A percentile compares a stretch with the other conserved stretches of the same genome.
phyloP scores from a whole-genome alignment of 306 rosid genomes.

The Medicago lupulina region DNA sequence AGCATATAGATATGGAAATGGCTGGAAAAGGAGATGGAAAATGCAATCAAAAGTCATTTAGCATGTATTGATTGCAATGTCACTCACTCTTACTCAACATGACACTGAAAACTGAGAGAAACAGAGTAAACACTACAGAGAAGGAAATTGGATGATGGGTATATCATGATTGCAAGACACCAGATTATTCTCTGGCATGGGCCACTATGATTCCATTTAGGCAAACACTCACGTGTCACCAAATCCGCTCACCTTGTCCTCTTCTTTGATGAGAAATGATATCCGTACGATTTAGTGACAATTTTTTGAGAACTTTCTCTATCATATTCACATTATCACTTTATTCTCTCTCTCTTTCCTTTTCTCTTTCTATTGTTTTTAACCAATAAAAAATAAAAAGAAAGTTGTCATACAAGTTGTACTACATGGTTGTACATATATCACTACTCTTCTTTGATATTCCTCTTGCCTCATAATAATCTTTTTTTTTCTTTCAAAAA shows the following conservation, averaged over 20 bases:
- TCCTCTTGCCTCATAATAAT: slow-evolving; percentile 39
- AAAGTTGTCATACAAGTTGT: too few relatives aligned
- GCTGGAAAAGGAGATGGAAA: slow-evolving; percentile 14
- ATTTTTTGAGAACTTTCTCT: too few relatives aligned
- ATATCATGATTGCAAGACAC: slow-evolving; percentile 65
- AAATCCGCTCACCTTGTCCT: slow-evolving; percentile 58
- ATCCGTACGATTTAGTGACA: too few relatives aligned
- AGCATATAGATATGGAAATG: slow-evolving; percentile 3
- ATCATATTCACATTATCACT: too few relatives aligned
- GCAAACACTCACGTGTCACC: slow-evolving; percentile 66
- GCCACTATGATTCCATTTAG: slow-evolving; percentile 63
- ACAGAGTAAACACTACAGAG: slow-evolving; percentile 38
- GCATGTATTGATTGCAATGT: slow-evolving; percentile 43
- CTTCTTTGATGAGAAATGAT: slow-evolving; percentile 48
- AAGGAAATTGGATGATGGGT: slow-evolving; percentile 27
- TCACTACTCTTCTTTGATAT: slow-evolving; percentile 47
- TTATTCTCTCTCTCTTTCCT: too few relatives aligned
- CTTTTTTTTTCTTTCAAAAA: background rate
- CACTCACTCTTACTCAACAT: slow-evolving; percentile 32
- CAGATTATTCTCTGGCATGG: slow-evolving; percentile 72
- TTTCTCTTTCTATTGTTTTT: too few relatives aligned
- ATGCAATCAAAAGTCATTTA: slow-evolving; percentile 31
- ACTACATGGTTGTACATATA: too few relatives aligned
- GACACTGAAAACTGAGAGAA: slow-evolving; percentile 50
- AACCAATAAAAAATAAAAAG: too few relatives aligned